Percentiles rank a stretch among this genome's conserved stretches.
These are phyloP conservation scores for Pelargonium citronellum DNA, from an alignment of 441 rosid genomes.

Conservation along the genomic window DNA sequence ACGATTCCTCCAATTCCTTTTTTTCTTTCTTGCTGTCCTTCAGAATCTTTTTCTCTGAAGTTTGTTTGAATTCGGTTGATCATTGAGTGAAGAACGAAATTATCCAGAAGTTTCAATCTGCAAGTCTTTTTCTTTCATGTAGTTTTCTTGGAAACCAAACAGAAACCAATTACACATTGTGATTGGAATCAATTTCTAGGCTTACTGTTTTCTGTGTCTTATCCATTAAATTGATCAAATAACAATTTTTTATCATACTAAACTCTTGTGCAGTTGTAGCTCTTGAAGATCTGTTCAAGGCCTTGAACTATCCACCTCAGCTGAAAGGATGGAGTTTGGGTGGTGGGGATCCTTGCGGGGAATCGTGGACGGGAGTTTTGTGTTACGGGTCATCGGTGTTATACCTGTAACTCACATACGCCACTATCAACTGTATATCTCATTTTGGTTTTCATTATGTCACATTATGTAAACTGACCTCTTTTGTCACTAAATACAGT, in stretches of 20 bases:
- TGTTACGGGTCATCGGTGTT: slow-evolving; percentile 65
- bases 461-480: background rate
- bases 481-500: slow-evolving; percentile 34
- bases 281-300: slow-evolving; percentile 54
- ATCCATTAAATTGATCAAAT: background rate
- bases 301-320: slow-evolving; percentile 51
- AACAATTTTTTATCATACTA: background rate
- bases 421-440: slow-evolving; percentile 1
- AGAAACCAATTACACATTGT: background rate
- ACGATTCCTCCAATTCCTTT: background rate
- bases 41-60: background rate
- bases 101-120: background rate
- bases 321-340: slow-evolving; percentile 64
- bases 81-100: slow-evolving; percentile 4
- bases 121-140: background rate
- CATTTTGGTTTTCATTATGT: background rate
- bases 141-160: slow-evolving; percentile 21
- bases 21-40: slow-evolving; percentile 6
- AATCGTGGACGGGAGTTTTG: slow-evolving; percentile 76
- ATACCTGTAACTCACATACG: slow-evolving; percentile 44
- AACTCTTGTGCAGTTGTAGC: slow-evolving; percentile 46
- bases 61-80: background rate
- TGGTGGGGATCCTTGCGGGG: slow-evolving; percentile 82
- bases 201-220: too few species aligned
- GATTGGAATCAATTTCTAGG: too few species aligned